These are phyloP conservation scores for Tulasnella sp. DNA, from an alignment of 768 basidiomycete genomes.

Conservation along the genomic window DNA sequence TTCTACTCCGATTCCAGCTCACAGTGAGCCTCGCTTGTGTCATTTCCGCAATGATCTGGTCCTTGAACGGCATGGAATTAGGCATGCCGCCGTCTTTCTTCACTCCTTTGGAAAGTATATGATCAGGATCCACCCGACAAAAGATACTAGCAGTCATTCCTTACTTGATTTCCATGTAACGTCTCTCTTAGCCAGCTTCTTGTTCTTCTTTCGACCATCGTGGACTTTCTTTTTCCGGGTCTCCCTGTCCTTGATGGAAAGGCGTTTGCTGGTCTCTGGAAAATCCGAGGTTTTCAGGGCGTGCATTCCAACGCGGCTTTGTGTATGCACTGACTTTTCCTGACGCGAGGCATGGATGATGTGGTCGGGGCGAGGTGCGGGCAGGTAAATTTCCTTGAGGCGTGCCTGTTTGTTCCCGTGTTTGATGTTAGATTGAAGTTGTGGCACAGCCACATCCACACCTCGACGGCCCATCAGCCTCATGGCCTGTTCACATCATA, in stretches of 20 bases:
- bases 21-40: conserved; percentile 70
- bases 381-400: conserved; percentile 9
- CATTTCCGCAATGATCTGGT: conserved; percentile 84
- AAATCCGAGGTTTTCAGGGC: background rate
- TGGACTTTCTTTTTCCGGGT: conserved; percentile 64
- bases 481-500: background rate
- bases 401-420: background rate
- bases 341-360: conserved; percentile 48
- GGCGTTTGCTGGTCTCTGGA: conserved; percentile 75
- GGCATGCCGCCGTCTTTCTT: conserved; percentile 90
- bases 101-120: conserved; percentile 42
- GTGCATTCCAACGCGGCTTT: background rate
- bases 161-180: conserved; percentile 80
- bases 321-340: conserved; percentile 42
- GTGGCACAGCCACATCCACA: conserved; percentile 5
- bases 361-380: background rate
- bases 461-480: background rate
- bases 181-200: conserved; percentile 66
- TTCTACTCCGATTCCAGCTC: conserved; percentile 20
- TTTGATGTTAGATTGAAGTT: background rate
- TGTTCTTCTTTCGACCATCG: conserved; percentile 65
- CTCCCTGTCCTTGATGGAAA: conserved; percentile 57
- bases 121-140: background rate
- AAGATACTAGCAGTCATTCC: conserved; percentile 19
- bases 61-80: conserved; percentile 88